These are phyloP conservation scores for Eucalyptus marginata DNA, from an alignment of 345 rosid species.

Conservation along the genomic window DNA sequence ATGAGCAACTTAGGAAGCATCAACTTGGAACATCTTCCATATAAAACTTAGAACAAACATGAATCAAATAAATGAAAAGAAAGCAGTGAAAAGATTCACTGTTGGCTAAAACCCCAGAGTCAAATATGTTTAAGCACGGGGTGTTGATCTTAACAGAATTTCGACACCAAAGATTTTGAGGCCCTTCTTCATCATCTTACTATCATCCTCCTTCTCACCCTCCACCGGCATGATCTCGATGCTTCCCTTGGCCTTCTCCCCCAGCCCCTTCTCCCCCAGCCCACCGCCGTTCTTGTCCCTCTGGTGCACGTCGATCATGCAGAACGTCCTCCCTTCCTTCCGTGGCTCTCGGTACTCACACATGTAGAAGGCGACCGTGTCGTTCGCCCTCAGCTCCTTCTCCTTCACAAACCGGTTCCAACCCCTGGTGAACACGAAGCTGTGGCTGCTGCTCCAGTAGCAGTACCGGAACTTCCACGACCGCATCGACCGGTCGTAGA, in stretches of 20 bases:
- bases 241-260: background rate
- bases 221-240: background rate
- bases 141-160: constrained; percentile 6
- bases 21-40: background rate
- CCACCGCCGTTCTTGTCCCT: background rate
- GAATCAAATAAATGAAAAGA: background rate
- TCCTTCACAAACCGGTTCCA: constrained; percentile 74
- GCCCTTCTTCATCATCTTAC: background rate
- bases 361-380: constrained; percentile 29
- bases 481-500: constrained; percentile 57
- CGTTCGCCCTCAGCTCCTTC: constrained; percentile 43
- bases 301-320: constrained; percentile 23
- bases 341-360: constrained; percentile 10
- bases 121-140: background rate
- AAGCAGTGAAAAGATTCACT: background rate
- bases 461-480: constrained; percentile 80
- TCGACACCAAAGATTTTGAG: constrained; percentile 38
- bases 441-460: constrained; percentile 86
- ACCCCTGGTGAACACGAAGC: constrained; percentile 82
- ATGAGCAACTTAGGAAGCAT: background rate
- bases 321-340: constrained; percentile 1
- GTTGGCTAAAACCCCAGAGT: background rate
- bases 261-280: background rate
- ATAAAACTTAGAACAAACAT: background rate
- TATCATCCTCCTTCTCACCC: background rate